phyloP scores from a whole-genome alignment of 129 eudicot genomes.

The Oenanthe sinensis region DNA sequence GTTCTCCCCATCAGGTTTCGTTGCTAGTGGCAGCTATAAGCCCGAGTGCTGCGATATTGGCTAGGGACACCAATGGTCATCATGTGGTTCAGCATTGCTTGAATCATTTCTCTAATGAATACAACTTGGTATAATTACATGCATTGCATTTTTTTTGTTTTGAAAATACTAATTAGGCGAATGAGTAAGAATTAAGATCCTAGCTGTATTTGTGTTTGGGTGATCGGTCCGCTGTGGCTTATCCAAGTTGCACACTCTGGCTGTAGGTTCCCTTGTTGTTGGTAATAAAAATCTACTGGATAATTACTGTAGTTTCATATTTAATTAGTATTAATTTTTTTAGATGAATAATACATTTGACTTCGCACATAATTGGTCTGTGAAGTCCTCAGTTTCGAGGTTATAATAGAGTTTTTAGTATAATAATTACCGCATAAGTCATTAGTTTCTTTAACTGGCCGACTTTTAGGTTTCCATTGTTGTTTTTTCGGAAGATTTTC shows the following conservation, averaged over 20 bases:
- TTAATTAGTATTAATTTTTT: background rate
- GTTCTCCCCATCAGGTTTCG: slow-evolving; percentile 27
- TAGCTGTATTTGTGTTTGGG: background rate
- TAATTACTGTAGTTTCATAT: background rate
- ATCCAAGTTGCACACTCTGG: background rate
- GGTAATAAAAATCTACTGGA: background rate
- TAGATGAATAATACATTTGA: background rate
- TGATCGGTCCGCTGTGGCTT: background rate
- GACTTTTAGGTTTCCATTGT: background rate
- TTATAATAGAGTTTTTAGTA: too few relatives aligned
- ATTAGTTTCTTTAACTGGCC: background rate
- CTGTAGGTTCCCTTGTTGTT: background rate
- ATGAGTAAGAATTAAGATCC: background rate
- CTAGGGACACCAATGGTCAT: slow-evolving; percentile 51
- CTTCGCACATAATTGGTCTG: too few relatives aligned
- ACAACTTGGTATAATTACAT: slow-evolving; percentile 33
- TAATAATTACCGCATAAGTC: background rate
- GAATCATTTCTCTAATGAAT: slow-evolving; percentile 32
- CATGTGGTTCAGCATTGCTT: slow-evolving; percentile 58
- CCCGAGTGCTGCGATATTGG: slow-evolving; percentile 40
- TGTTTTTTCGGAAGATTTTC: background rate
- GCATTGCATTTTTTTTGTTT: background rate
- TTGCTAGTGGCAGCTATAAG: slow-evolving; percentile 37
- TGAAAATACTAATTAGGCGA: background rate
- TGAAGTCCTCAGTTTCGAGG: too few relatives aligned